A percentile compares a stretch with the other conserved stretches of the same genome.
phyloP scores from a whole-genome alignment of 176 grass and related monocot species.

The Eleusine indica region DNA sequence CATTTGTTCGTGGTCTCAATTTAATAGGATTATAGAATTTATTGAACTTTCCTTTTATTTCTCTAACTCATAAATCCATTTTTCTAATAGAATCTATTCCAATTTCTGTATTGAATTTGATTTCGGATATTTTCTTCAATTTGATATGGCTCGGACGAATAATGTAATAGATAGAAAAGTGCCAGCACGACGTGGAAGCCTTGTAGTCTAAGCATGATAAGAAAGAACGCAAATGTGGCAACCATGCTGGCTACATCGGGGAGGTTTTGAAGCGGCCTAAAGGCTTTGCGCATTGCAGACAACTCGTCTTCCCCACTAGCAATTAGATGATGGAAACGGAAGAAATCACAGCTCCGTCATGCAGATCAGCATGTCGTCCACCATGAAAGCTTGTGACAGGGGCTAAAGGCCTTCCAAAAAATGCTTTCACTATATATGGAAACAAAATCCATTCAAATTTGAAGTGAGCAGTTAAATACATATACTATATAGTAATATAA shows the following conservation, averaged over 20 bases:
- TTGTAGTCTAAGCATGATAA: background rate
- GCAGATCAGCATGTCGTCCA: background rate
- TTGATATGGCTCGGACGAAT: too few relatives aligned
- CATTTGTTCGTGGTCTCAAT: background rate
- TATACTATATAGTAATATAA: too few relatives aligned
- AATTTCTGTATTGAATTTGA: too few relatives aligned
- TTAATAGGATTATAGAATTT: too few relatives aligned
- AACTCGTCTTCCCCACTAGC: background rate
- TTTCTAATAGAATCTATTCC: too few relatives aligned
- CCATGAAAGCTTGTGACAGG: background rate
- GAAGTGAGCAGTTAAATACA: too few relatives aligned
- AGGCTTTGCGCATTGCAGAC: background rate
- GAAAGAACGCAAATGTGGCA: background rate
- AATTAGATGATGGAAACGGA: background rate
- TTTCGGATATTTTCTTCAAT: too few relatives aligned
- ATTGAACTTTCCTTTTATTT: too few relatives aligned
- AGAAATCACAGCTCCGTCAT: background rate
- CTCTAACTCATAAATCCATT: too few relatives aligned
- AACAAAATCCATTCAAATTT: background rate
- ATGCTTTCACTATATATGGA: background rate
- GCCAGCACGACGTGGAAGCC: too few relatives aligned
- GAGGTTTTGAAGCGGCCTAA: background rate
- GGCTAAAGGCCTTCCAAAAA: slow-evolving; percentile 15
- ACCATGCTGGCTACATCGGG: background rate
- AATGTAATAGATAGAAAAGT: too few relatives aligned